Conservation (phyloP, 2,329 filamentous ascomycete species). For the Alternaria sp. region DNA sequence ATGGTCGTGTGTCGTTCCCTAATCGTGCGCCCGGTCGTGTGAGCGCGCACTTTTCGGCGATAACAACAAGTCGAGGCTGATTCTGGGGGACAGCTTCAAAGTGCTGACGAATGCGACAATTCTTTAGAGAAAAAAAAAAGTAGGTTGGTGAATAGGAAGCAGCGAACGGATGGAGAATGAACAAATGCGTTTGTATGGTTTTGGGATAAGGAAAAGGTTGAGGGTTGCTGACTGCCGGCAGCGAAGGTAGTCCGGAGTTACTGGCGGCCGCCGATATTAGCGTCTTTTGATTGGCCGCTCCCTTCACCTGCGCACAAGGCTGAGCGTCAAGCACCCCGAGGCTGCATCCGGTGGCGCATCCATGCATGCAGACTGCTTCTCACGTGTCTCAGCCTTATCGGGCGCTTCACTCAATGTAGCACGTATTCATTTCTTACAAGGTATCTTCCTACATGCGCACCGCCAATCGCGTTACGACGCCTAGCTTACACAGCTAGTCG, state of each 20-base stretch:
- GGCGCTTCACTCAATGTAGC: not conserved
- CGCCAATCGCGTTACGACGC: not conserved
- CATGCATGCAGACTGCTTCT: constrained; percentile 5
- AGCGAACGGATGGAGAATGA: constrained; percentile 17
- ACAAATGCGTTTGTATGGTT: not conserved
- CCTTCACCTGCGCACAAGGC: too few species aligned
- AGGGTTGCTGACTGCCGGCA: not conserved
- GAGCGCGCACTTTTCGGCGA: not conserved
- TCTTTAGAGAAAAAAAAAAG: not conserved
- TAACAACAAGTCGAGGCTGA: not conserved
- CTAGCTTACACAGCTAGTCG: not conserved
- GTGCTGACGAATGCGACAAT: not conserved
- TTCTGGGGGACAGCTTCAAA: not conserved
- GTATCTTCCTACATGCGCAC: constrained; percentile 2
- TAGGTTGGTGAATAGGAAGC: not conserved
- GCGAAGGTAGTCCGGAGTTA: constrained; percentile 9
- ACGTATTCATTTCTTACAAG: constrained; percentile 1
- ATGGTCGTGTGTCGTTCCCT: constrained; percentile 50
- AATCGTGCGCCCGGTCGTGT: not conserved
- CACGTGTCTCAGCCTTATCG: constrained; percentile 13
- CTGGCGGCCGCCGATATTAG: constrained; percentile 14
- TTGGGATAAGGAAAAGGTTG: constrained; percentile 12
- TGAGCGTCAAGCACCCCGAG: not conserved
- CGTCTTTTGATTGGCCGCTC: constrained; percentile 6
- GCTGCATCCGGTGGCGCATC: constrained; percentile 4